A percentile compares a stretch with the other conserved stretches of the same genome.
Conservation (phyloP, 75 land plant species). For the Sequoiadendron giganteum region DNA sequence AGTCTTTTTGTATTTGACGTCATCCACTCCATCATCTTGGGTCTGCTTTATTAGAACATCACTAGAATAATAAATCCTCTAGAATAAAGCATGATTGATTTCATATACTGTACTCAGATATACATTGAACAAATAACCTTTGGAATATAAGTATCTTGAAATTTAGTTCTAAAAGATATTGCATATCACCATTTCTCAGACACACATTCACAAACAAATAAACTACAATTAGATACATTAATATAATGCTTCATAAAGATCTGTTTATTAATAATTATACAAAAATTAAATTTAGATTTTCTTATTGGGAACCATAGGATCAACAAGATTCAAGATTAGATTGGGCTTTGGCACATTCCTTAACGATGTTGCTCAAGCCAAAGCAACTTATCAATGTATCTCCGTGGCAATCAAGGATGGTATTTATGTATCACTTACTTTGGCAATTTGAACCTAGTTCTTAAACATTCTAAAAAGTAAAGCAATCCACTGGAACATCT, state of each 20-base stretch:
- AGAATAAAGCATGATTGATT: neutral
- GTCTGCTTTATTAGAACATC: slow-evolving; percentile 46
- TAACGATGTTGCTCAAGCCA: neutral
- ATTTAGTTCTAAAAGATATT: neutral
- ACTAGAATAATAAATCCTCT: too few relatives aligned
- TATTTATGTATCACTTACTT: neutral
- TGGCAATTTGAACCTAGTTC: neutral
- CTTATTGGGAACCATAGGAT: neutral
- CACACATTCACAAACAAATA: neutral
- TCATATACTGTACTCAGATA: neutral
- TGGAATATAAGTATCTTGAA: too few relatives aligned
- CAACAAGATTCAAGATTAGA: neutral
- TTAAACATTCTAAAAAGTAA: neutral
- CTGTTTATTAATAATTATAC: neutral
- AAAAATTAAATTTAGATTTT: too few relatives aligned
- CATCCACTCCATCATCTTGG: slow-evolving; percentile 84
- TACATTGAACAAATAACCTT: neutral
- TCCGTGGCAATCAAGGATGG: neutral
- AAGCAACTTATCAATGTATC: neutral
- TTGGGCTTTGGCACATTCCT: neutral
- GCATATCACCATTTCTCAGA: neutral
- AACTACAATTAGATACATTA: neutral
- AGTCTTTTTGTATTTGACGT: slow-evolving; percentile 72
- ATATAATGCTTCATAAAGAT: too few relatives aligned
- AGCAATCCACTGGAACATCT: neutral